Conservation (phyloP, 345 rosid species). For the Aquilaria sinensis region DNA sequence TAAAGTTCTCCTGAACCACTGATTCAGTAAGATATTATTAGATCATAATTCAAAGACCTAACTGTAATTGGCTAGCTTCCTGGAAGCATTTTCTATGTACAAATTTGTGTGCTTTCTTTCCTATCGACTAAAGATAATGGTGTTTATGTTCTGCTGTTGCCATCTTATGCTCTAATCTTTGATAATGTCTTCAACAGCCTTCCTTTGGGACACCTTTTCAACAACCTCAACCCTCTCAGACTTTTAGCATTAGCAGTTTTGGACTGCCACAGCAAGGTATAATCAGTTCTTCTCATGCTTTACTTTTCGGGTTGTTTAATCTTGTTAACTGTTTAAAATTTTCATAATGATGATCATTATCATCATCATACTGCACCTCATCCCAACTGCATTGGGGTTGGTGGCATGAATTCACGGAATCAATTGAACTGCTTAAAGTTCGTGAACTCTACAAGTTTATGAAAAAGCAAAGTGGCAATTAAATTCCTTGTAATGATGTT, state of each 20-base stretch:
- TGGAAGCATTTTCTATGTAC: too few species aligned
- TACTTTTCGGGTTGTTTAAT: conserved; percentile 1
- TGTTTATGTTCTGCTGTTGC: background rate
- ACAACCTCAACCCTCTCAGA: conserved; percentile 48
- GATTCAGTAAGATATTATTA: background rate
- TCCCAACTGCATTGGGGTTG: too few species aligned
- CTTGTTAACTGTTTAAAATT: conserved; percentile 5
- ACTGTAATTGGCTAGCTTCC: too few species aligned
- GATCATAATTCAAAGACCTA: background rate
- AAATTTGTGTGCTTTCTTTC: background rate
- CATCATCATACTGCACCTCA: too few species aligned
- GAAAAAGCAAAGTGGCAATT: too few species aligned
- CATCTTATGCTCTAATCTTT: conserved; percentile 2
- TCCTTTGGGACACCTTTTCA: conserved; percentile 38
- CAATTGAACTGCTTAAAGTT: too few species aligned
- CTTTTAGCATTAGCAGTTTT: conserved; percentile 44
- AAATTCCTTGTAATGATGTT: conserved; percentile 8
- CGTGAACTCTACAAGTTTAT: too few species aligned
- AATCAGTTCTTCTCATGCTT: background rate
- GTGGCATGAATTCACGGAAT: too few species aligned
- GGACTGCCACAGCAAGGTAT: conserved; percentile 59
- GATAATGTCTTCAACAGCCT: conserved; percentile 29
- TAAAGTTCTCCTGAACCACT: too few species aligned
- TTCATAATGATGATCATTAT: background rate
- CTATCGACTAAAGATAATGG: background rate